Evolutionary conservation across 192 early-diverging fungal species (phyloP), one percentile per base, ranked within the genome.

Genomic region (Coemansia sp.): DNA sequence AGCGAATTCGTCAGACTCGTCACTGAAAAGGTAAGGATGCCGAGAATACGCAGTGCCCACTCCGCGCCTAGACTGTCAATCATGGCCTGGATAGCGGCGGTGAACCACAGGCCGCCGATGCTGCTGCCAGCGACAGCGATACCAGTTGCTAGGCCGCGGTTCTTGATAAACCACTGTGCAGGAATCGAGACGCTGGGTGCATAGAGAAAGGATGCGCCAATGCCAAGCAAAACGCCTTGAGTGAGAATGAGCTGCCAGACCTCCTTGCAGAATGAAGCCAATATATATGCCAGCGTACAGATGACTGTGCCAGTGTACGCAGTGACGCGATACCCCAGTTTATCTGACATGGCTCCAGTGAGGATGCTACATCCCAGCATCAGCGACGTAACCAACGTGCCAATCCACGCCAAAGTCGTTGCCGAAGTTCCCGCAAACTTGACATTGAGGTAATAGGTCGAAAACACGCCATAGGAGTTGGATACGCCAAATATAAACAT

Each of bases 211-310:
- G 83, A 78, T 8, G 71, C 75, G 10, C 89, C 89, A 15, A 88
- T 46, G 29, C 89, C 91, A 65, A 86, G 89, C 47, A 92, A 38
- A 9, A 90, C 62, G 29, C 91, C 91, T 36, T 92, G 91, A 0
- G 89, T 81, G 11, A 92, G 70, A 16, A 89, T 86, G 16, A 94
- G 74, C 39, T 94, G 92, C 92, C 92, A 93, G 0, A 91, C 74
- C 38, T 85, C 29, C 0, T 58, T 71, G 43, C 76, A 65, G 44
- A 85, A 76, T 10, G 79, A 81, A 2, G 83, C 75, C 9, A 85
- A 44, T 2, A 85, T 75, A 15, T 76, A 75, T 0, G 75, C 78
- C 2, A 49, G 36, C 2, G 74, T 81, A 58, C 74, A 77, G 11
- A 85, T 53, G 1, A 81, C 66, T 0, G 83, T 75, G 3, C 75